These are phyloP conservation scores for Talaromyces sp. DNA, from an alignment of 2,329 filamentous ascomycete species.

Conservation along the genomic window DNA sequence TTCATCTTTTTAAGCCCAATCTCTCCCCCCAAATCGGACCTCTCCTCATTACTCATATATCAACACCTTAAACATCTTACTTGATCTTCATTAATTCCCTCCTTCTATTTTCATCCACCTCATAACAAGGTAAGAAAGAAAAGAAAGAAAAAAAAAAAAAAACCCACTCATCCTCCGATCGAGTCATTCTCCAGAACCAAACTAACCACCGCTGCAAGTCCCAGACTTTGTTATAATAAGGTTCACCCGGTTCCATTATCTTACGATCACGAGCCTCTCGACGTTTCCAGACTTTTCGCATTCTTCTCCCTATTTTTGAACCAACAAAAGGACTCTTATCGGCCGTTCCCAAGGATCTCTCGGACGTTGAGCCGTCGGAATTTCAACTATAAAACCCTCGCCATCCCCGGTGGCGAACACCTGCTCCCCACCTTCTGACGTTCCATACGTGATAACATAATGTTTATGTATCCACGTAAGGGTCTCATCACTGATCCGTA, in stretches of 20 bases:
- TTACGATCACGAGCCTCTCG: slow-evolving; percentile 22
- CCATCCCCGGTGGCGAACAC: slow-evolving; percentile 34
- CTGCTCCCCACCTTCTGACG: slow-evolving; percentile 27
- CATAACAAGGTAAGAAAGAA: not conserved
- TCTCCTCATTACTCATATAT: slow-evolving; percentile 14
- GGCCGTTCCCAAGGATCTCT: slow-evolving; percentile 23
- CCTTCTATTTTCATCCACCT: slow-evolving; percentile 1
- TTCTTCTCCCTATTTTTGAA: not conserved
- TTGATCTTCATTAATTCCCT: not conserved
- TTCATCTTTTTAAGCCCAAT: slow-evolving; percentile 16
- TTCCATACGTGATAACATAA: slow-evolving; percentile 35
- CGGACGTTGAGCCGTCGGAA: slow-evolving; percentile 32
- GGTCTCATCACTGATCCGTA: slow-evolving; percentile 45
- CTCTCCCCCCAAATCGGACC: not conserved
- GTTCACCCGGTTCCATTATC: slow-evolving; percentile 15
- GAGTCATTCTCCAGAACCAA: slow-evolving; percentile 20
- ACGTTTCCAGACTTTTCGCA: slow-evolving; percentile 38
- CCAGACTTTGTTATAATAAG: slow-evolving; percentile 15
- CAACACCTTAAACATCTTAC: slow-evolving; percentile 4
- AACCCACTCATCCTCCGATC: slow-evolving; percentile 12
- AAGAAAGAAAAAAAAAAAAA: not conserved
- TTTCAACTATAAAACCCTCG: slow-evolving; percentile 32
- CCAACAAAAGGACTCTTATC: not conserved
- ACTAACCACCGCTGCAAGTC: slow-evolving; percentile 16
- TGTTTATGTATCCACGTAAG: slow-evolving; percentile 48